Percentiles rank a stretch among this genome's conserved stretches.
Conservation (phyloP, 768 basidiomycete species). For the Brasilioporus rufonigricans region DNA sequence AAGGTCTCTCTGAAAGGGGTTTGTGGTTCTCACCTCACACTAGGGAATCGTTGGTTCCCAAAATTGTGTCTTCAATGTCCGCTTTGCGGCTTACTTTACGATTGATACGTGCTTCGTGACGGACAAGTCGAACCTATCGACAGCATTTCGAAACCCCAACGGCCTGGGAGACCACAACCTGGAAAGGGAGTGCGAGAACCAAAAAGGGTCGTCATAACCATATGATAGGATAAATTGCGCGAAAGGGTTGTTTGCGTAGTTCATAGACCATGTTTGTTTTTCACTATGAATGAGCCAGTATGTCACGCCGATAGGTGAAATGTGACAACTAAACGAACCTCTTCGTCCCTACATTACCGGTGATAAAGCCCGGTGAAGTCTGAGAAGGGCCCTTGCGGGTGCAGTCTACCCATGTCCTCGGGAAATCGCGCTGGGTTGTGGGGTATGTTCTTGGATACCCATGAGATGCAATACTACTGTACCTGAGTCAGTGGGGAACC, state of each 20-base stretch:
- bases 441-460: background rate
- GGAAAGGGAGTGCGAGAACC: slow-evolving; percentile 8
- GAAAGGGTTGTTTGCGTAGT: slow-evolving; percentile 14
- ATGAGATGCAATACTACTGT: background rate
- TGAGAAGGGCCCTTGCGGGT: background rate
- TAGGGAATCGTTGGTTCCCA: slow-evolving; percentile 1
- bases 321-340: slow-evolving; percentile 3
- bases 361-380: background rate
- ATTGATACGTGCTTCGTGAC: slow-evolving; percentile 7
- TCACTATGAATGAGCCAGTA: slow-evolving; percentile 1
- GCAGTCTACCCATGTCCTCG: background rate
- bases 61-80: slow-evolving; percentile 14
- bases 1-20: slow-evolving; percentile 2
- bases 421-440: background rate
- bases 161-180: slow-evolving; percentile 9
- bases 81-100: slow-evolving; percentile 20
- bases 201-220: slow-evolving; percentile 13
- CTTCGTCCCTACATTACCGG: background rate
- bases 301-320: background rate
- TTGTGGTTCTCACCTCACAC: slow-evolving; percentile 1
- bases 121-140: slow-evolving; percentile 3
- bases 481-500: slow-evolving; percentile 12
- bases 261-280: slow-evolving; percentile 6
- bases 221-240: slow-evolving; percentile 9
- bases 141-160: background rate